Conservation (phyloP, 768 basidiomycete genomes). For the Paxillus involutus region DNA sequence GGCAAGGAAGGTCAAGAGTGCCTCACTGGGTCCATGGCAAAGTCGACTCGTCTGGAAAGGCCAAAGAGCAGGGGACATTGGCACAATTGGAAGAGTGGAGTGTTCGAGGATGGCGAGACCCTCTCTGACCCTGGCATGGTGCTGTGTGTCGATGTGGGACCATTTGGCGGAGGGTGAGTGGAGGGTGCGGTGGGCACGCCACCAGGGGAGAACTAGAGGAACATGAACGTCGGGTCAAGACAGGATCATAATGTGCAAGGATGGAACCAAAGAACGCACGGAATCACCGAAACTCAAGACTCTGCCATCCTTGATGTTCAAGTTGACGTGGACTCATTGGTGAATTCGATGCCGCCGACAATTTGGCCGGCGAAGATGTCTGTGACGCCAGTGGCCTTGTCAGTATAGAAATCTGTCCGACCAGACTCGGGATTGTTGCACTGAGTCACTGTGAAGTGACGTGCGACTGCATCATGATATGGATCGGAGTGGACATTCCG, state of each 20-base stretch:
- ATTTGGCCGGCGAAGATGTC: constrained; percentile 88
- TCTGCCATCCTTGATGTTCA: constrained; percentile 84
- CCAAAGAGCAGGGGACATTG: constrained; percentile 33
- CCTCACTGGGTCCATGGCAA: constrained; percentile 36
- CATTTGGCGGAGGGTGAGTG: too few species aligned
- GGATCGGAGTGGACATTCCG: constrained; percentile 44
- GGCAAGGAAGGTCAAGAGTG: constrained; percentile 78
- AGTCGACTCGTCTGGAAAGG: constrained; percentile 22
- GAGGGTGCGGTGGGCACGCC: constrained; percentile 45
- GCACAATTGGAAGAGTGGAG: constrained; percentile 60
- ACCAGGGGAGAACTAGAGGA: constrained; percentile 73
- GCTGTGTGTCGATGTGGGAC: too few species aligned
- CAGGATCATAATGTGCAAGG: not conserved
- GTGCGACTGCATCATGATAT: constrained; percentile 61
- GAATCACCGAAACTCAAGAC: constrained; percentile 89
- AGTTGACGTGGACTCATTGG: constrained; percentile 89
- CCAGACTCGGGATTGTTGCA: constrained; percentile 36
- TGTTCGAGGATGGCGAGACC: constrained; percentile 42
- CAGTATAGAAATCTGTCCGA: constrained; percentile 78
- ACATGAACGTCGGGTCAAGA: constrained; percentile 2
- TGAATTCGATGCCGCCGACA: constrained; percentile 83
- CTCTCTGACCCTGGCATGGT: too few species aligned
- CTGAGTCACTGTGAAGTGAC: constrained; percentile 52
- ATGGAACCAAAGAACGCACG: constrained; percentile 42
- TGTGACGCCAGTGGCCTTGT: constrained; percentile 79